Evolutionary conservation across 768 basidiomycete genomes (phyloP).

Genomic region (Mycena galericulata): DNA sequence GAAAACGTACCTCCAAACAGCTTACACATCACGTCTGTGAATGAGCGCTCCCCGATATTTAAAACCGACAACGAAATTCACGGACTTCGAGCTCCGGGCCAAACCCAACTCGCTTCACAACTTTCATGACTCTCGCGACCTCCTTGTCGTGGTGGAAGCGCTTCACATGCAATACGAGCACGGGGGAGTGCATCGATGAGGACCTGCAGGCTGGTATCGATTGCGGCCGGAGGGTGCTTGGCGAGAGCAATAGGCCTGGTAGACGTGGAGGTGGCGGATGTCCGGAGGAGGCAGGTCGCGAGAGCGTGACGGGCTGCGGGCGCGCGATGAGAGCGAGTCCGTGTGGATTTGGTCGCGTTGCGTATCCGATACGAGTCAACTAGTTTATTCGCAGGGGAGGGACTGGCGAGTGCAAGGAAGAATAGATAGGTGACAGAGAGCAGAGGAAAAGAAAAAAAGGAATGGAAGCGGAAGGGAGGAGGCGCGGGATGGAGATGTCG

Average conservation of each 20-base stretch:
- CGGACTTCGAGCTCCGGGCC: conserved; percentile 83
- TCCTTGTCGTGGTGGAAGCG: conserved; percentile 71
- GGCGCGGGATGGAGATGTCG: no score
- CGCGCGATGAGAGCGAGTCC: conserved; percentile 83
- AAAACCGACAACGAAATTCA: no score
- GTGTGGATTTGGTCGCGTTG: conserved; percentile 81
- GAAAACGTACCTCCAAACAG: conserved; percentile 80
- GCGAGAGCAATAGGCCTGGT: no score
- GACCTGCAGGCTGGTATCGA: conserved; percentile 62
- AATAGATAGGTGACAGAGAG: no score
- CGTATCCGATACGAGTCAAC: no score
- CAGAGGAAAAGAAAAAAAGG: background rate
- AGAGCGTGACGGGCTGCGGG: conserved; percentile 84
- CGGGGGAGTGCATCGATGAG: conserved; percentile 58
- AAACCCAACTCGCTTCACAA: conserved; percentile 84
- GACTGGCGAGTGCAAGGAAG: no score
- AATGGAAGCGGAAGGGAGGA: no score
- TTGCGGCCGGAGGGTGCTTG: no score
- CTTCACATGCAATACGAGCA: conserved; percentile 80
- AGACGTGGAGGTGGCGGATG: no score
- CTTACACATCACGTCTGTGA: conserved; percentile 77
- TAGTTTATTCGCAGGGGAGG: no score
- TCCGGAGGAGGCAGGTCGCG: conserved; percentile 69
- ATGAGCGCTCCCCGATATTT: no score
- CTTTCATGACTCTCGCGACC: conserved; percentile 85